Base-by-base conservation (phyloP, 371 early-diverging fungal species). In the Mortierella sp. region DNA sequence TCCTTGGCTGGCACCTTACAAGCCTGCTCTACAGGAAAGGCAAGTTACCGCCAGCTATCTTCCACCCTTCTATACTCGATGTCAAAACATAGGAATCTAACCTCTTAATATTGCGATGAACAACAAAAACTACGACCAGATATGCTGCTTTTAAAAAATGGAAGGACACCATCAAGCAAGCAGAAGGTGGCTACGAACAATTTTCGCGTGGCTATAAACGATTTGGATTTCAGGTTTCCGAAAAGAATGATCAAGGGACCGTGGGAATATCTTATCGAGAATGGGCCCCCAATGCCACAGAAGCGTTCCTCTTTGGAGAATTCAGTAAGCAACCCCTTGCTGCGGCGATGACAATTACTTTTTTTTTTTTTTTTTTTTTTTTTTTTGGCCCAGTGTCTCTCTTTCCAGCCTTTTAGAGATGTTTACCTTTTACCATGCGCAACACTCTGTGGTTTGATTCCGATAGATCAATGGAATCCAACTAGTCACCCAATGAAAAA, bases 241-340 rank as follows among this genome's bases (percentile, higher is more conserved):
- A 80, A 55, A 85, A 89, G 21, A 37, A 37, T 9, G 37, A 37
- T 37, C 37, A 37, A 37, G 37, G 37, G 9, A 9, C 9, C 37
- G 37, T 37, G 37, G 88, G 87, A 19, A 90, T 97, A 61, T 76
- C 84, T 14, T 98, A 97, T 82, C 88, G 96, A 16, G 98, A 98
- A 82, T 97, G 97, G 96, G 98, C 97, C n/a, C 98, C 98, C 16
- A 91, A 90, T 61, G 97, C 93, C 11, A 75, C 70, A n/a, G 74
- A 83, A 29, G 97, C 97, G 21, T 91, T 85, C 70, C 86, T 98
- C 23, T 89, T 95, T 52, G 98, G 98, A 43, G 97, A 97, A 60
- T 98, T 98, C 83, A 98, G 96, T 94, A 48, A 23, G 3, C 37
- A 37, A 5, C 37, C 37, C 37, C 37, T n/a, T n/a, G n/a, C n/a